Conservation (phyloP, 805 yeast genomes). For the Blastobotrys attinorum region DNA sequence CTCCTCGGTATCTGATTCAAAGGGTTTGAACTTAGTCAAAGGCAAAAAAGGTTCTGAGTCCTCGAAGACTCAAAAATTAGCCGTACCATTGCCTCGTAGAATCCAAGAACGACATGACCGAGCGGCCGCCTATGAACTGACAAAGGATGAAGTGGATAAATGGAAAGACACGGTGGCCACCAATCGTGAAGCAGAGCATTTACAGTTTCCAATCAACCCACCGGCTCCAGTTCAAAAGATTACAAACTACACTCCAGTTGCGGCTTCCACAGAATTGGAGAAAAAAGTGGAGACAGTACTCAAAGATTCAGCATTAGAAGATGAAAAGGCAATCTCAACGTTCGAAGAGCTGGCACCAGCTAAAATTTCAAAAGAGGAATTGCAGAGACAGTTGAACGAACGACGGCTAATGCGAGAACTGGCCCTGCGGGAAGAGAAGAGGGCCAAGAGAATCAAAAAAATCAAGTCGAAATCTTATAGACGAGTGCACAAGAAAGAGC, state of each 20-base stretch:
- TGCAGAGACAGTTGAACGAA: constrained; percentile 69
- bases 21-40: constrained; percentile 40
- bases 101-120: constrained; percentile 82
- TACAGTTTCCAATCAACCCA: constrained; percentile 64
- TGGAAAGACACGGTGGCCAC: constrained; percentile 82
- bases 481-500: constrained; percentile 78
- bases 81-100: constrained; percentile 78
- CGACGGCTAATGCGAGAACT: constrained; percentile 88
- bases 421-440: constrained; percentile 91
- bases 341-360: constrained; percentile 85
- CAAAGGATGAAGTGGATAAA: constrained; percentile 76
- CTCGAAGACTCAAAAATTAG: constrained; percentile 41
- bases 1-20: constrained; percentile 29
- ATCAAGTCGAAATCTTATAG: constrained; percentile 89
- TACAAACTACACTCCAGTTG: constrained; percentile 47
- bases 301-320: constrained; percentile 55
- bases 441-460: constrained; percentile 86
- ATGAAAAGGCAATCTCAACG: constrained; percentile 68
- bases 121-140: constrained; percentile 80
- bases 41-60: constrained; percentile 23
- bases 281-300: constrained; percentile 53
- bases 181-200: constrained; percentile 76
- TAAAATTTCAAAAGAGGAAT: constrained; percentile 70
- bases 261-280: constrained; percentile 53
- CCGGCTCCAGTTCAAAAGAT: constrained; percentile 38